These are phyloP conservation scores for Cucurbitaria berberidis DNA, from an alignment of 2,329 filamentous ascomycete species.

Conservation along the genomic window DNA sequence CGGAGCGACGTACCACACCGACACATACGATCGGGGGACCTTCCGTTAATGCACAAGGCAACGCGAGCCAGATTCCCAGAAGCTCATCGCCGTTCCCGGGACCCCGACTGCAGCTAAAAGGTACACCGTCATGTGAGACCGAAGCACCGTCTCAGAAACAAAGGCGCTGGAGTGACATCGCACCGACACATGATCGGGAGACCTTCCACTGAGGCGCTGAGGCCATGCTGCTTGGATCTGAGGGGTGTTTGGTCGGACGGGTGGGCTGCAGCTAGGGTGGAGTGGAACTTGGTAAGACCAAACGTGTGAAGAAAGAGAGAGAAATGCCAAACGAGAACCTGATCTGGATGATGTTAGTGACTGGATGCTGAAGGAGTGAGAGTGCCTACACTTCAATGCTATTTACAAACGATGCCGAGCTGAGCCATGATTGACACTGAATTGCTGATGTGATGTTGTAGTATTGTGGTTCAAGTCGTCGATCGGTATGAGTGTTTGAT, in stretches of 20 bases:
- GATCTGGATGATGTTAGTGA: conserved; percentile 2
- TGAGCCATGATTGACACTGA: too few relatives aligned
- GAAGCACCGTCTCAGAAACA: conserved; percentile 4
- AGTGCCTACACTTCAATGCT: conserved; percentile 2
- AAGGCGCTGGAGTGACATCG: conserved; percentile 18
- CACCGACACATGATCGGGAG: conserved; percentile 9
- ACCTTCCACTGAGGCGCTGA: conserved; percentile 17
- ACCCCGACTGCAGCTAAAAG: conserved; percentile 14
- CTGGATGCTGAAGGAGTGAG: not conserved
- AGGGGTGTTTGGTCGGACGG: conserved; percentile 7
- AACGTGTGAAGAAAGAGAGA: not conserved
- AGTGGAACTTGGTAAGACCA: conserved; percentile 12
- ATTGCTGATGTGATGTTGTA: not conserved
- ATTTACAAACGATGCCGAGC: not conserved
- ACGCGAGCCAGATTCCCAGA: conserved; percentile 16
- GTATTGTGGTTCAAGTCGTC: not conserved
- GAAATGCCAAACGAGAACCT: conserved; percentile 1
- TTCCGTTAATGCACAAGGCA: conserved; percentile 18
- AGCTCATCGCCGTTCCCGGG: conserved; percentile 16
- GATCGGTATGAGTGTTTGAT: not conserved
- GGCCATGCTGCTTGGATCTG: conserved; percentile 15
- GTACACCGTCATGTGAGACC: conserved; percentile 2
- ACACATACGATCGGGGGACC: conserved; percentile 9
- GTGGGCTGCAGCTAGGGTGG: conserved; percentile 15
- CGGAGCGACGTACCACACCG: conserved; percentile 15